A percentile compares a stretch with the other conserved stretches of the same genome.
Evolutionary conservation across 441 rosid species (phyloP).

Genomic region (Dalechampia spathulata): DNA sequence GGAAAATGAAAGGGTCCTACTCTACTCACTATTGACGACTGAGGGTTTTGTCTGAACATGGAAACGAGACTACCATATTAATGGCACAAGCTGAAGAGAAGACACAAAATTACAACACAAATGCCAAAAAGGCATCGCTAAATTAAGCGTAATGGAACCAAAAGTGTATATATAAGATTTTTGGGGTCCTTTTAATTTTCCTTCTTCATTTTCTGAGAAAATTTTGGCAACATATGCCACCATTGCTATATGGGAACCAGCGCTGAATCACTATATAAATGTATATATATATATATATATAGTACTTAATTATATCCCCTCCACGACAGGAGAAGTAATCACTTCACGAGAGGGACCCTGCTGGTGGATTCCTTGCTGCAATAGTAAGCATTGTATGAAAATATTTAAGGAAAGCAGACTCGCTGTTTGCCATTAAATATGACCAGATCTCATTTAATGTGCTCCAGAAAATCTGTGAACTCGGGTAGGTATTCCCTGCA

Average conservation of each 20-base stretch:
- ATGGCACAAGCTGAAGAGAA: not conserved
- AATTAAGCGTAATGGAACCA: constrained; percentile 1
- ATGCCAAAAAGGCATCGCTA: not conserved
- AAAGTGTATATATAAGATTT: not conserved
- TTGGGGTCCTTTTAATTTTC: not conserved
- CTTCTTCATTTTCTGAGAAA: not conserved
- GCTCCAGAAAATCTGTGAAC: not conserved
- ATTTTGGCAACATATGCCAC: not conserved
- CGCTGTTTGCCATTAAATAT: not conserved
- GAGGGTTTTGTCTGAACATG: not conserved
- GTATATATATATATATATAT: too few relatives aligned
- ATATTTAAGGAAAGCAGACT: not conserved
- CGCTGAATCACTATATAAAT: too few relatives aligned
- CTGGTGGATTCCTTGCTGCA: not conserved
- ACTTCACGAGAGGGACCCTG: constrained; percentile 6
- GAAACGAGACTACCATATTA: not conserved
- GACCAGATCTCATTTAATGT: constrained; percentile 5
- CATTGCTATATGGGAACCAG: not conserved
- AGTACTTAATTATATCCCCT: too few relatives aligned
- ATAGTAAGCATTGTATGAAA: not conserved
- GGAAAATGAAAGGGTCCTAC: not conserved
- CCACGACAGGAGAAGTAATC: too few relatives aligned
- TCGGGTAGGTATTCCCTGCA: not conserved
- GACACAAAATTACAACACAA: not conserved
- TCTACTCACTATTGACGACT: too few relatives aligned